Evolutionary conservation across 345 rosid species (phyloP).

Genomic region (Gossypium herbaceum): DNA sequence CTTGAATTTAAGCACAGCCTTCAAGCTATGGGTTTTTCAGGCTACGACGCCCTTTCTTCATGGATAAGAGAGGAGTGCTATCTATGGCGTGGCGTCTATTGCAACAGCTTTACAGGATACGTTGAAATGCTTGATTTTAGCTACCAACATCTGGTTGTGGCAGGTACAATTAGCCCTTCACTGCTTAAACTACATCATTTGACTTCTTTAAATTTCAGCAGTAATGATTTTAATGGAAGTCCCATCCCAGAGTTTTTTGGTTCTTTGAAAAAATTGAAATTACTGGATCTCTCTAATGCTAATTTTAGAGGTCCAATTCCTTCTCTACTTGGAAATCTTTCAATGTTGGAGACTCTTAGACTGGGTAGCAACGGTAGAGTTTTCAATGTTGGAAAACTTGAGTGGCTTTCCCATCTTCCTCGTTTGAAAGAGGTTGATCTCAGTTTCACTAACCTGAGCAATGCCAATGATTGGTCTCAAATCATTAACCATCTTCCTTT

Average conservation of each 20-base stretch:
- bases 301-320: slow-evolving; percentile 37
- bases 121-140: too few species aligned
- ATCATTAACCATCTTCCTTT: background rate
- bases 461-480: background rate
- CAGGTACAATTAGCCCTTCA: slow-evolving; percentile 41
- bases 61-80: too few species aligned
- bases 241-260: slow-evolving; percentile 32
- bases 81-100: too few species aligned
- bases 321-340: background rate
- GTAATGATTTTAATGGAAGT: slow-evolving; percentile 26
- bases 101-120: too few species aligned
- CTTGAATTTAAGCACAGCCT: too few species aligned
- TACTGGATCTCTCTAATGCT: slow-evolving; percentile 38
- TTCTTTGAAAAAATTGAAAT: slow-evolving; percentile 21
- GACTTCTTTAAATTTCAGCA: slow-evolving; percentile 33
- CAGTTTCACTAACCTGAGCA: background rate
- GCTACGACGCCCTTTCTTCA: too few species aligned
- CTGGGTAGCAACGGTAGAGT: too few species aligned
- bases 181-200: slow-evolving; percentile 32
- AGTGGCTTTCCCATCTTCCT: background rate
- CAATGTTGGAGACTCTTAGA: too few species aligned
- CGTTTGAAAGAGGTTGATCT: background rate
- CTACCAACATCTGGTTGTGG: background rate
- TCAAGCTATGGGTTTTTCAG: too few species aligned
- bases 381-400: background rate